Evolutionary conservation across 139 green algal species (phyloP), one percentile per base, ranked within the genome.

Genomic region (Pleodorina starrii): DNA sequence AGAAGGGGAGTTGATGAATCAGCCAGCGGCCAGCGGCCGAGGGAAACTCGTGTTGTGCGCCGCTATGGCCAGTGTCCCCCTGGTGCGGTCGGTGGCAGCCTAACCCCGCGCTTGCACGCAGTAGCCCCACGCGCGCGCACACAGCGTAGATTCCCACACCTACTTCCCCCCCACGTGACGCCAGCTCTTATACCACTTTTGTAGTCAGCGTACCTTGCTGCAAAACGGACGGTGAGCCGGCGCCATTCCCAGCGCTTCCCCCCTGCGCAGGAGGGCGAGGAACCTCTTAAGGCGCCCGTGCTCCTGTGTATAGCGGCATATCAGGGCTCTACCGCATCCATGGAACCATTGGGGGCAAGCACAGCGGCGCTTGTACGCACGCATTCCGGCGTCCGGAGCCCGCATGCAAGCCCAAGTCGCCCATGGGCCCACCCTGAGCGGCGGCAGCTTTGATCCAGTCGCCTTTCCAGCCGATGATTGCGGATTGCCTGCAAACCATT

Each of bases 401-500:
- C 6, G 54, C 54, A 66, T 66, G 54, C 54, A 66, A n/a, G n/a
- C 2, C 54, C 54, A 25, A 25, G 54, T 66, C 54, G 54, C 68
- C 68, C 35, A 76, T 29, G 14, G 68, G 35, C 68, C 68, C 27
- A 86, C 79, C 79, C n/a, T 75, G 23, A 86, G 59, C 23, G 79
- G 79, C 25, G 79, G 79, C 4, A 86, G 79, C 79, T 59, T 86
- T 27, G 59, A 40, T 2, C 23, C 38, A 11, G 79, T 27, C 14
- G 14, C 25, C 46, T 59, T 86, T 9, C 79, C 79, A 1, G 79
- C 29, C 16, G 79, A 75, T 16, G 59, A 29, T 42, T 63, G 57
- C 0, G 12, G 35, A 74, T 86, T 38, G 5, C 79, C 79, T 86
- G 78, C 54, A 48, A 3, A 54, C n/a, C 54, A 54, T 68, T 32